Base-by-base conservation (phyloP, 495 filamentous ascomycete genomes). In the Penicillium silybi region DNA sequence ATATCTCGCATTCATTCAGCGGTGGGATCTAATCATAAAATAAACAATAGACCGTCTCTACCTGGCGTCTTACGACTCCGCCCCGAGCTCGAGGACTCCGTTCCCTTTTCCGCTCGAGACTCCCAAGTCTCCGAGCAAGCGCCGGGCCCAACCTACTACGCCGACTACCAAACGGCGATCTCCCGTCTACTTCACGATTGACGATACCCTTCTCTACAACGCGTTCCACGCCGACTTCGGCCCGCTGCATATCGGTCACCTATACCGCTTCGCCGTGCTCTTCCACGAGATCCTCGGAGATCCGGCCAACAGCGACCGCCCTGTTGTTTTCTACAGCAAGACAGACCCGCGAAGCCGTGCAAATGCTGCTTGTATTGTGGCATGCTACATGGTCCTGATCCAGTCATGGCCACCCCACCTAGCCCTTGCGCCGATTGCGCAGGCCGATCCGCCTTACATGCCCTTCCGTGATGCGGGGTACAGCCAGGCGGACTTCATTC, bases 201-300 rank as follows among this genome's bases (percentile, higher is more conserved):
- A 99, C 63, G 88, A 96, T 62, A 85, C 77, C 26, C 81, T 99
- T 13, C 79, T 96, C 20, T 99, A 99, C 77, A 97, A 99, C 65
- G 90, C 92, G 7, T 99, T 99, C 74, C 91, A 97, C 69, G 92
- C 92, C 52, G 93, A 99, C 69, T 99, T 99, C 68, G 93, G 93
- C 53, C 93, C 93, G 58, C 77, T 97, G 19, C 95, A 99, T 72
- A 95, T 97, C 46, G 93, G 95, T 4, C 93, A 99, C 61, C 74
- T 97, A 23, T 97, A 99, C 75, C 81, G 93, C 32, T 99, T 97
- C 71, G 91, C 95, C 1, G 83, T 97, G 26, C 81, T 90, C 39
- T 88, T 99, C 65, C 95, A 99, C 63, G 92, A 97, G 63, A 88
- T 97, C 40, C 76, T 99, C 11, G 93, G 89, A 1, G 89, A 92